A percentile compares a stretch with the other conserved stretches of the same genome.
Evolutionary conservation across 2,329 filamentous ascomycete genomes (phyloP).

Genomic region (Cladosporium velox): DNA sequence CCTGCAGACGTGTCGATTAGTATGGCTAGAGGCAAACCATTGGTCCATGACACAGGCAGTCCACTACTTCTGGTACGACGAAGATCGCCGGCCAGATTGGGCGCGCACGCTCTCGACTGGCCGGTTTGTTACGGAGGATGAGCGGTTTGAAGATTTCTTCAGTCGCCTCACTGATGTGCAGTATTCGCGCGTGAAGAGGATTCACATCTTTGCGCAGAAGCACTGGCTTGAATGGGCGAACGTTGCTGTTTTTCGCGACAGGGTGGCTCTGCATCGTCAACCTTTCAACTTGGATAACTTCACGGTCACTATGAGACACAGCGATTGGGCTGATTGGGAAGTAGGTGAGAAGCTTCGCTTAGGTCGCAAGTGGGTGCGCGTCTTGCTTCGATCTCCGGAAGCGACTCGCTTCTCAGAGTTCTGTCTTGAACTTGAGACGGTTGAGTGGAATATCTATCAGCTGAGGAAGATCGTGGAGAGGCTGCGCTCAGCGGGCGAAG

Average conservation of each 20-base stretch:
- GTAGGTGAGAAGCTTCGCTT: background rate
- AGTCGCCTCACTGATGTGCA: background rate
- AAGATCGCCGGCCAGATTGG: constrained; percentile 21
- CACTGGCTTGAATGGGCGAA: constrained; percentile 32
- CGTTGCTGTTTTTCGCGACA: background rate
- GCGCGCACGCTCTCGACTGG: background rate
- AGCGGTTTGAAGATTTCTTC: background rate
- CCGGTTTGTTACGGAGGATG: background rate
- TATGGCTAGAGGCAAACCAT: constrained; percentile 39
- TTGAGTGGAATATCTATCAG: constrained; percentile 49
- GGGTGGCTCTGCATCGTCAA: background rate
- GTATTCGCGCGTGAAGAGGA: constrained; percentile 4
- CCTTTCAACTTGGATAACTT: background rate
- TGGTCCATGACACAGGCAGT: constrained; percentile 36
- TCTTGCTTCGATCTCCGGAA: background rate
- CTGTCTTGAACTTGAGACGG: constrained; percentile 47
- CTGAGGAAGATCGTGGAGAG: constrained; percentile 46
- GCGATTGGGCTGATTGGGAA: constrained; percentile 2
- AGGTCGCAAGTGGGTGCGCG: background rate
- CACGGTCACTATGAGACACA: background rate
- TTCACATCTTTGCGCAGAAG: constrained; percentile 31
- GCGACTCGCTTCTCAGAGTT: constrained; percentile 19
- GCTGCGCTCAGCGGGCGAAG: background rate
- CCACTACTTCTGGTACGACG: constrained; percentile 34
- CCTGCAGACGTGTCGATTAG: constrained; percentile 40